Evolutionary conservation across 805 yeast species (phyloP), one percentile per base, ranked within the genome.

Genomic region (Cyberlindnera maritima): DNA sequence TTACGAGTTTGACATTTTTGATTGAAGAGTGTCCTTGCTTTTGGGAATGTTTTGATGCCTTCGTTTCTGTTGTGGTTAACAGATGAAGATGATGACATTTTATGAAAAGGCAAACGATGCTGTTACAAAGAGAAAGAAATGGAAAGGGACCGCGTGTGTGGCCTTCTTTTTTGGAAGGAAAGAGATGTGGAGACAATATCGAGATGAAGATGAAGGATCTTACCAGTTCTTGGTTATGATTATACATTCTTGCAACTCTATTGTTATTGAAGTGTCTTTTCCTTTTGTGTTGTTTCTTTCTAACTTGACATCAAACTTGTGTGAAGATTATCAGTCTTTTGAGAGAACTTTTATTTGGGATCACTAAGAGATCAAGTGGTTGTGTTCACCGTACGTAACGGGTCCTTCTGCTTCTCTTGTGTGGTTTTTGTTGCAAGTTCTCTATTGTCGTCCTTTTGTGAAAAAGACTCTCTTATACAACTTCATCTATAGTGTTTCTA

Each of bases 401-500:
- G 25, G 25, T 21, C 9, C 25, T 9, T 21, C n/a, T 28, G 7
- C 31, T 28, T 14, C n/a, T 13, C 18, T 34, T 6, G n/a, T 34
- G 13, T 14, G 36, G 9, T 10, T 31, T 31, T 7, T 31, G 19
- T n/a, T 32, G 35, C 18, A 7, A 18, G 4, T n/a, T 33, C 14
- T 19, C 12, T 35, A 3, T 5, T 36, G 31, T 36, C 39, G 15
- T 14, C 29, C 42, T 9, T 31, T 29, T 13, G 3, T 21, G 25
- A 21, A 21, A 31, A 35, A 21, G 31, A 28, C 39, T 36, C 48
- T 43, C 41, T 45, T 40, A 6, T 29, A 36, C 36, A 36, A 23
- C 17, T 36, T 45, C 48, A 40, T 45, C 41, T 36, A 40, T 45
- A 45, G 43, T 45, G 43, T 28, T 20, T 25, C 21, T 32, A 5